Evolutionary conservation across 2,329 filamentous ascomycete species (phyloP).

Genomic region (Aspergillus ibericus): DNA sequence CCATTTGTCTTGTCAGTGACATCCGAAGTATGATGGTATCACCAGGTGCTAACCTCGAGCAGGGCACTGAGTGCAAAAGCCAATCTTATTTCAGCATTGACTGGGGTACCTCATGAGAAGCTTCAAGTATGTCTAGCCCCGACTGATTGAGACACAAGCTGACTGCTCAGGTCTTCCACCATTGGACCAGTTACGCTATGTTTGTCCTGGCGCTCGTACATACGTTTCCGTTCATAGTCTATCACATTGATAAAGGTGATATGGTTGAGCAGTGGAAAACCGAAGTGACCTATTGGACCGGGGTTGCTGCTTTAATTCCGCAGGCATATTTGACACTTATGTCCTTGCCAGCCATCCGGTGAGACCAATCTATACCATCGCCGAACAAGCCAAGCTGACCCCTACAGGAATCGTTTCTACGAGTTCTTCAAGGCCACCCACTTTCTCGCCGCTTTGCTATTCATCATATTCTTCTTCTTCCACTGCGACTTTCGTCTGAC

Average conservation of each 20-base stretch:
- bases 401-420: conserved; percentile 53
- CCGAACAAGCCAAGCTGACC: neutral
- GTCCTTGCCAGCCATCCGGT: conserved; percentile 50
- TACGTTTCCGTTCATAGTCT: conserved; percentile 61
- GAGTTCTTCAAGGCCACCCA: conserved; percentile 64
- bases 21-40: too few relatives aligned
- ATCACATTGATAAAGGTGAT: conserved; percentile 50
- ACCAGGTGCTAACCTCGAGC: neutral
- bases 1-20: conserved; percentile 50
- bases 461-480: conserved; percentile 61
- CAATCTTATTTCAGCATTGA: conserved; percentile 56
- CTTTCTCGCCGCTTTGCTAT: conserved; percentile 53
- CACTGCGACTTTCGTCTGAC: conserved; percentile 59
- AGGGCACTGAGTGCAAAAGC: conserved; percentile 55
- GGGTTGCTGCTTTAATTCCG: conserved; percentile 54
- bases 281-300: conserved; percentile 55
- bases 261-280: conserved; percentile 50
- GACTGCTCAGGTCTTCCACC: conserved; percentile 45
- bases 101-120: conserved; percentile 58
- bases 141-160: neutral
- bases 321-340: conserved; percentile 59
- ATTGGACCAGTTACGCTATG: conserved; percentile 57
- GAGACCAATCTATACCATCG: neutral
- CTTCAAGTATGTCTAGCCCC: conserved; percentile 43
- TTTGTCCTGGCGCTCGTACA: conserved; percentile 58